Percentiles rank a stretch among this genome's conserved stretches.
These are phyloP conservation scores for Hymenoscyphus linearis DNA, from an alignment of 2,329 filamentous ascomycete genomes.

Conservation along the genomic window DNA sequence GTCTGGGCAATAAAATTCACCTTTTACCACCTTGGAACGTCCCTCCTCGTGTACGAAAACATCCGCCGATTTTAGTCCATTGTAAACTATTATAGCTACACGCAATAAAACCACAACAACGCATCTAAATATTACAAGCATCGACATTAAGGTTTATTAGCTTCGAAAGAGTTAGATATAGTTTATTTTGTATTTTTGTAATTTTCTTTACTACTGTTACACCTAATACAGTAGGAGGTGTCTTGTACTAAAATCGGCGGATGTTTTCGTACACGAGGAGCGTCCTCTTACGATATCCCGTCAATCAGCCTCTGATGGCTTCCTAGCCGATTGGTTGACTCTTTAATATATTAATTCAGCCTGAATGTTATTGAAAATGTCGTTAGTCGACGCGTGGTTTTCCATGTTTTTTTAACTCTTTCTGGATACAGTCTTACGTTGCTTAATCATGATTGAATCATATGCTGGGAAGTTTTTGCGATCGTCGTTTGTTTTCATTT, in stretches of 20 bases:
- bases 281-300: constrained; percentile 1
- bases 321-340: constrained; percentile 6
- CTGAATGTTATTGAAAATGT: constrained; percentile 7
- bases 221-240: no score
- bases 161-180: no score
- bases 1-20: constrained; percentile 2
- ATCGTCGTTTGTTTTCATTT: neutral
- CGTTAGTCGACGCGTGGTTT: constrained; percentile 7
- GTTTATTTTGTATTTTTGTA: no score
- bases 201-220: no score
- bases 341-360: constrained; percentile 6
- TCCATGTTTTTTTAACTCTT: neutral
- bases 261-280: no score
- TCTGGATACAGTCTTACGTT: neutral
- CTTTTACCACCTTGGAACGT: neutral
- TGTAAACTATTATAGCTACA: no score
- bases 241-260: no score
- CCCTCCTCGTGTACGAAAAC: no score
- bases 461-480: neutral
- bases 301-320: constrained; percentile 6
- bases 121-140: no score
- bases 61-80: no score
- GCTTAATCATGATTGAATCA: constrained; percentile 1
- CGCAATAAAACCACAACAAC: no score
- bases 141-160: no score